Conservation (phyloP, 192 early-diverging fungal species). For the Backusella macrospora region DNA sequence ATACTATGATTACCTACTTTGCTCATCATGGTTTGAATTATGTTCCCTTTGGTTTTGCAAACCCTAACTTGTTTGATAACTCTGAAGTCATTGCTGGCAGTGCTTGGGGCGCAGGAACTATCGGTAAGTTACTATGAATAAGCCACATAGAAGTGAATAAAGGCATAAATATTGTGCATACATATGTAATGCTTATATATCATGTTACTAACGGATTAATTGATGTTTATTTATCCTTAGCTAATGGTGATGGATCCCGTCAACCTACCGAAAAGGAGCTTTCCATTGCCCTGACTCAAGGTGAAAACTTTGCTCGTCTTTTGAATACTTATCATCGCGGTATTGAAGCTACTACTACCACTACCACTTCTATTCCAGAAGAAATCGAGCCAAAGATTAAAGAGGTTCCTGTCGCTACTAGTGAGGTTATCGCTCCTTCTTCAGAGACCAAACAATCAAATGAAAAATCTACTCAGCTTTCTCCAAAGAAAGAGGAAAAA, state of each 20-base stretch:
- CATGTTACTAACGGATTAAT: not conserved
- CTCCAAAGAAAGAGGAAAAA: not conserved
- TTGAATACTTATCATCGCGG: slow-evolving; percentile 37
- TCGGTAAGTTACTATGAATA: slow-evolving; percentile 8
- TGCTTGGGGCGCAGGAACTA: slow-evolving; percentile 34
- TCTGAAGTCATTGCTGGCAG: slow-evolving; percentile 28
- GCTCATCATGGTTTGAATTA: slow-evolving; percentile 79
- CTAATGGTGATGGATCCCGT: slow-evolving; percentile 67
- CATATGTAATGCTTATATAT: not conserved
- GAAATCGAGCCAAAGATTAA: not conserved
- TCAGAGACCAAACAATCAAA: not conserved
- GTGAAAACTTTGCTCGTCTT: slow-evolving; percentile 59
- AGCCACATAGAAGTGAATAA: not conserved
- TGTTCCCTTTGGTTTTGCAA: slow-evolving; percentile 67
- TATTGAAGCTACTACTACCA: not conserved
- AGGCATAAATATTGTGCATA: not conserved
- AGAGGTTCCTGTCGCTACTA: not conserved
- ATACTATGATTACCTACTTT: slow-evolving; percentile 63
- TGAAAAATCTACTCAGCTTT: not conserved
- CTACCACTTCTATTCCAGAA: not conserved
- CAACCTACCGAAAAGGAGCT: slow-evolving; percentile 66
- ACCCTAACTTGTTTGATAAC: slow-evolving; percentile 53
- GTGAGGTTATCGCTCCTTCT: not conserved
- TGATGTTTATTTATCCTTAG: slow-evolving; percentile 6
- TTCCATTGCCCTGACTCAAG: slow-evolving; percentile 63